Base-by-base conservation (phyloP, 2,329 filamentous ascomycete species). In the Fusarium ramigenum region DNA sequence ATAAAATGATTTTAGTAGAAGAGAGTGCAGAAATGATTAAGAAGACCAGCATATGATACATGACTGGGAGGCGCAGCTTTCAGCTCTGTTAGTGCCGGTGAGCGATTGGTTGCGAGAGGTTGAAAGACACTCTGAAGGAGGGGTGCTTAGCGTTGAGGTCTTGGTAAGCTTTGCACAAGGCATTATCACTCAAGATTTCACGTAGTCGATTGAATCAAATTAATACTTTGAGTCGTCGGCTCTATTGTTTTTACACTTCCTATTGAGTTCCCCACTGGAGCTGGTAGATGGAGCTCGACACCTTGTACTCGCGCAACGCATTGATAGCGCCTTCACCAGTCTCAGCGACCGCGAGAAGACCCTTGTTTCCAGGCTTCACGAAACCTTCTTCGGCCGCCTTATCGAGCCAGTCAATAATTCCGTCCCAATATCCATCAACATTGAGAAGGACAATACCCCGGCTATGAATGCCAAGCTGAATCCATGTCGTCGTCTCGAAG, bases 401-500 rank as follows among this genome's bases (percentile, higher is more conserved):
- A 78, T 88, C 86, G 66, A 98, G 89, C 96, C 95, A 98, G 53
- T 88, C 83, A 65, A 98, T 82, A 69, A 99, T 85, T 1, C 95
- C 95, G 80, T 97, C 93, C 89, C 95, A 99, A 83, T 97, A 98
- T 0, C 94, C 94, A 60, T 95, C 91, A 23, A 98, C 87, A 81
- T 98, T 98, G 75, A 93, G 89, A 53, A 98, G 85, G 52, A 96
- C 91, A 50, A 98, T 91, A 5, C 93, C 93, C 46, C 88, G 87
- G 75, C 87, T 87, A 83, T 98, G 96, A 74, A 99, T 98, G 2
- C 96, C 96, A 58, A 99, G 85, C 85, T 98, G 96, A 82, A 98
- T 98, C 95, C 96, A 99, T 14, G 94, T 97, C 30, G 91, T 91
- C 4, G 94, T 90, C 84, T 97, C 94, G 82, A 97, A 95, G 80